phyloP scores from a whole-genome alignment of 768 basidiomycete species.

The Lactarius deliciosus region DNA sequence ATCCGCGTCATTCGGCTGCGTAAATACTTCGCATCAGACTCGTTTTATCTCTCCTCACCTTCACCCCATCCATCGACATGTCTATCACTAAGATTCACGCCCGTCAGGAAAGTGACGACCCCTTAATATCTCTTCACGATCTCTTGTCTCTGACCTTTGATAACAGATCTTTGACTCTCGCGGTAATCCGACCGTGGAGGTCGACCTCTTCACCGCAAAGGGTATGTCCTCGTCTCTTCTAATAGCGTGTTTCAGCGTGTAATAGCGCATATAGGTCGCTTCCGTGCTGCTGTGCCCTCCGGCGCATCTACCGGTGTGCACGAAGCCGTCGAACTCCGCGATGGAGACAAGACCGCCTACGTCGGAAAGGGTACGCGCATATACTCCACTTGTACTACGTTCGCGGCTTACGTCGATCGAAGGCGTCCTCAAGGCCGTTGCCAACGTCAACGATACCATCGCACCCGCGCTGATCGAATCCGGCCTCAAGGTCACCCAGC shows the following conservation, averaged over 20 bases:
- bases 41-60: constrained; percentile 8
- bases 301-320: constrained; percentile 98
- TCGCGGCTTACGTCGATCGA: constrained; percentile 11
- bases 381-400: neutral
- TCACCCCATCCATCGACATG: constrained; percentile 54
- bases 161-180: constrained; percentile 97
- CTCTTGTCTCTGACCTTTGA: neutral
- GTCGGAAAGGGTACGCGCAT: constrained; percentile 83
- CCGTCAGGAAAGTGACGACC: constrained; percentile 66
- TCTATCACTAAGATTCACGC: constrained; percentile 90
- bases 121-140: constrained; percentile 2
- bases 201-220: constrained; percentile 84
- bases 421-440: constrained; percentile 94
- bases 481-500: constrained; percentile 78
- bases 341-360: constrained; percentile 89
- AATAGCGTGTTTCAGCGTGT: constrained; percentile 9
- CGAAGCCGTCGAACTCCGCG: constrained; percentile 98
- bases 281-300: constrained; percentile 93
- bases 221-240: constrained; percentile 46
- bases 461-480: constrained; percentile 86
- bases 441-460: constrained; percentile 90
- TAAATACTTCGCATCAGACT: constrained; percentile 26
- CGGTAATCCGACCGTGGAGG: constrained; percentile 96
- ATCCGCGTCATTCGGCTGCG: constrained; percentile 29
- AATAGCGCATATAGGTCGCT: constrained; percentile 61